Evolutionary conservation across 768 basidiomycete genomes (phyloP), one percentile per base, ranked within the genome.

Genomic region (Amanita muscaria): DNA sequence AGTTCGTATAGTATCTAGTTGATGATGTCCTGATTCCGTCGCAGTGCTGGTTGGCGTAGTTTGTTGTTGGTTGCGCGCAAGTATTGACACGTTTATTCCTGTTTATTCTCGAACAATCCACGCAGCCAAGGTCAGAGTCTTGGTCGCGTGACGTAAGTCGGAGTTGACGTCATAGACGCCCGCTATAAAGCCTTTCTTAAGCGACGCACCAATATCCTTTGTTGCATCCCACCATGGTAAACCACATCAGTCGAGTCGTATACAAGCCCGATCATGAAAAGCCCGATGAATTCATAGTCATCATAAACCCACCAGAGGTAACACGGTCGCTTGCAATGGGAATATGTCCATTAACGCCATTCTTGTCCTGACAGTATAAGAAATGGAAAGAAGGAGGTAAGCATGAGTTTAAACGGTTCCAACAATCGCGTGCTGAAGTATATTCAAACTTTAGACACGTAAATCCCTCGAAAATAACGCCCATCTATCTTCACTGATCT

Each of bases 301-400:
- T 89, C 51, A 79, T 88, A 33, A 74, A 86, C 58, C 68, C 69
- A 3, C 66, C 57, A 43, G 74, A 79, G 76, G 88, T 88, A 51
- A 16, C 72, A 22, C 19, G 15, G 31, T n/a, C 19, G 41, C 34
- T 22, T 38, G 14, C 22, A 22, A 15, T 14, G 31, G n/a, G 9
- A 29, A 30, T 35, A 32, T 27, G 18, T 24, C 22, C 10, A 18
- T 21, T 46, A 23, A 46, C 44, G 1, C 36, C 25, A 22, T 19
- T 49, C 38, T n/a, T 42, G 36, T 44, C 35, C 42, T 36, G 45
- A 37, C 51, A 88, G 87, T 85, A 65, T 62, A 77, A 77, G 67
- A 83, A 79, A 60, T 90, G 84, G 84, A 83, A 78, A 61, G 72
- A 65, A 8, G 87, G 84, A 73, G 86, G 88, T 88, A 50, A 66